Percentiles rank a stretch among this genome's conserved stretches.
Evolutionary conservation across 169 alveolate genomes (phyloP).

Genomic region (Hepatocystis sp.): DNA sequence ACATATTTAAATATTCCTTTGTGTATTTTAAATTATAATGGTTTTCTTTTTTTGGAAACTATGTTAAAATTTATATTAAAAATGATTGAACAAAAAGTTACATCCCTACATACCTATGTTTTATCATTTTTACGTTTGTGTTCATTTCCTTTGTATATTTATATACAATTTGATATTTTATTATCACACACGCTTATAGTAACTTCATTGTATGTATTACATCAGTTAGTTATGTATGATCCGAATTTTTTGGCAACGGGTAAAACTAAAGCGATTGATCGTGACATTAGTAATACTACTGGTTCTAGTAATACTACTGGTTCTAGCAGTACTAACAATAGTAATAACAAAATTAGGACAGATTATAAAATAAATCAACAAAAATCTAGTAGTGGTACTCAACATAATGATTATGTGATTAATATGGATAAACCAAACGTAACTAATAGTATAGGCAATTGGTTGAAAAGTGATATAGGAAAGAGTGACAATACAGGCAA

Average conservation of each 20-base stretch:
- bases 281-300: too few relatives aligned
- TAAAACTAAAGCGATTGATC: too few relatives aligned
- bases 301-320: too few relatives aligned
- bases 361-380: too few relatives aligned
- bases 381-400: too few relatives aligned
- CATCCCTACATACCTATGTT: constrained; percentile 56
- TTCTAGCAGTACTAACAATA: too few relatives aligned
- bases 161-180: constrained; percentile 57
- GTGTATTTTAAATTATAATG: constrained; percentile 72
- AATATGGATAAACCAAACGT: neutral
- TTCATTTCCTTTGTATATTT: constrained; percentile 62
- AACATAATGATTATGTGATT: too few relatives aligned
- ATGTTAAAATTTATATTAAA: constrained; percentile 76
- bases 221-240: constrained; percentile 55
- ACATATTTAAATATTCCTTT: constrained; percentile 61
- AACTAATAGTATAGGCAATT: too few relatives aligned
- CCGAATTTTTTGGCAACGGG: constrained; percentile 71
- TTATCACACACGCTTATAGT: constrained; percentile 59
- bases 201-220: constrained; percentile 38
- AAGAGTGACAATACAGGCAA: neutral
- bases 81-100: constrained; percentile 17
- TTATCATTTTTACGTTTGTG: constrained; percentile 65
- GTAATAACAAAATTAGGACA: too few relatives aligned
- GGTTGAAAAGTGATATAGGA: neutral
- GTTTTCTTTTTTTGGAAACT: constrained; percentile 69